Evolutionary conservation across 164 flowering plant species (phyloP), one percentile per base, ranked within the genome.

Genomic region (Aristolochia fimbriata): DNA sequence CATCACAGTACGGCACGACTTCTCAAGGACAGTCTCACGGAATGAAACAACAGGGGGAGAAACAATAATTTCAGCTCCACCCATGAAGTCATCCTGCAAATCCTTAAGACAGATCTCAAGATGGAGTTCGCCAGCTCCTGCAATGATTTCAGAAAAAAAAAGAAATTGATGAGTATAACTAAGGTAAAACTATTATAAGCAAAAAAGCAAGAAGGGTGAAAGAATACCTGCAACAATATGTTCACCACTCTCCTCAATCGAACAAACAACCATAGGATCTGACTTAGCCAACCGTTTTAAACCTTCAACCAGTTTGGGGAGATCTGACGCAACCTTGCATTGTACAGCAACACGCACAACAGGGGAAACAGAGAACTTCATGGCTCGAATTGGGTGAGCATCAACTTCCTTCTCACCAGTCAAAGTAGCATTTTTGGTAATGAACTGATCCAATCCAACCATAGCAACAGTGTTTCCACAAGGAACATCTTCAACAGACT

Each of bases 221-320:
- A 37, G n/a, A 37, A 7, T 37, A 37, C 73, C 73, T 24, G 76
- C 78, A 65, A 71, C 64, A 47, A 75, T 71, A 59, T 75, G 75
- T 66, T 75, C 75, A 15, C 78, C 78, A 21, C 73, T 71, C 54
- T 75, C 78, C 43, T 75, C 75, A 0, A 75, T 71, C 1, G 65
- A 53, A 45, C 75, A 75, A 7, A 68, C 67, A 24, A 75, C 78
- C 75, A 71, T 71, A 46, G 75, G 75, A 58, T 75, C 75, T 7
- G 78, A 71, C 66, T 75, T 75, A 17, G 78, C 73, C 30, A 75
- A 52, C 14, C 75, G 75, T 48, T 75, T 75, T n/a, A 75, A 63
- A 49, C 78, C 78, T 61, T 75, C 78, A 41, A 75, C 75, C 57
- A 75, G 75, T 43, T 71, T 75, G 14, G 78, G 78, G 33, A 75